A percentile compares a stretch with the other conserved stretches of the same genome.
These are phyloP conservation scores for Smittium culicis DNA, from an alignment of 371 early-diverging fungal species.

Conservation along the genomic window DNA sequence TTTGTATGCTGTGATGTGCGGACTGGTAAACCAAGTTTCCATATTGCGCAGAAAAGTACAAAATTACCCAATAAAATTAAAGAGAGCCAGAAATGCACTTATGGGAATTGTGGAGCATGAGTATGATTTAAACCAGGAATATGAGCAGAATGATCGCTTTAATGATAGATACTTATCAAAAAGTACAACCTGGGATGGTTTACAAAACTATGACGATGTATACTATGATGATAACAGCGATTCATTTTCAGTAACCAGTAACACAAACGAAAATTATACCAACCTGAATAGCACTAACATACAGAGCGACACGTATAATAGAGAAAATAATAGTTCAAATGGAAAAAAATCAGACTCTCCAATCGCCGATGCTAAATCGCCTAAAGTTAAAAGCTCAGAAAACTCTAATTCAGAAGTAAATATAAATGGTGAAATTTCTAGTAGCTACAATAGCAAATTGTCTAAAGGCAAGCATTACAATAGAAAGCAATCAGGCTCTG, in stretches of 20 bases:
- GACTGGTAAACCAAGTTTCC: conserved; percentile 25
- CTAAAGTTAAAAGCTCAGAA: not conserved
- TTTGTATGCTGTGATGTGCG: conserved; percentile 25
- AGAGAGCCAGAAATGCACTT: conserved; percentile 29
- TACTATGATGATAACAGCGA: conserved; percentile 2
- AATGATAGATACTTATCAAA: not conserved
- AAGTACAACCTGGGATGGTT: not conserved
- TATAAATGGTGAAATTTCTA: not conserved
- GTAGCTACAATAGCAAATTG: not conserved
- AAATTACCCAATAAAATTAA: conserved; percentile 24
- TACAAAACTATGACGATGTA: not conserved
- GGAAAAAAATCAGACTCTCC: no score
- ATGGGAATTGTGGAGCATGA: conserved; percentile 33
- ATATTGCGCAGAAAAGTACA: conserved; percentile 25
- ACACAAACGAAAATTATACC: not conserved
- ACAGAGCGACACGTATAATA: not conserved
- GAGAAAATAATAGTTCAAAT: no score
- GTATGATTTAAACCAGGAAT: conserved; percentile 25
- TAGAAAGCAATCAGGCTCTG: not conserved
- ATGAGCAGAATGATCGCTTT: conserved; percentile 15
- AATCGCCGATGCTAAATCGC: not conserved
- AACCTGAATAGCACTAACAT: not conserved
- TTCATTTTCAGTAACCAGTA: not conserved
- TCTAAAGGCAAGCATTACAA: not conserved
- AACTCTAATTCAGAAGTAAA: not conserved